phyloP scores from a whole-genome alignment of 768 basidiomycete genomes.

The Leccinum subgranulosum region DNA sequence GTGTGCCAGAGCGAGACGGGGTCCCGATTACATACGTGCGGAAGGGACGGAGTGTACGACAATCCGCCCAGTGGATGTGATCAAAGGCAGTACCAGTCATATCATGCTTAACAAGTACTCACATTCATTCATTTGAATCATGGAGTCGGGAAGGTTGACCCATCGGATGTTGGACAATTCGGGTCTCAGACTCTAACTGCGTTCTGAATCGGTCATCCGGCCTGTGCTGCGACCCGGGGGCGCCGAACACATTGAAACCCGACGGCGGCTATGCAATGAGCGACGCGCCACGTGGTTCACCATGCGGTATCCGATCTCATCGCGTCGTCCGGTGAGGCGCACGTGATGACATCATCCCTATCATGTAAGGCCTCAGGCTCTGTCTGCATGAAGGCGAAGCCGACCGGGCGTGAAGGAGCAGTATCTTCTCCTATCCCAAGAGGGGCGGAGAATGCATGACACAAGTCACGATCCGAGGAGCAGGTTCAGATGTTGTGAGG shows the following conservation, averaged over 20 bases:
- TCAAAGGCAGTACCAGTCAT: not conserved
- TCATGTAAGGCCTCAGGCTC: constrained; percentile 5
- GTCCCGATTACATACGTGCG: not conserved
- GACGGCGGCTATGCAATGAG: not conserved
- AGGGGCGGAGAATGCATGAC: not conserved
- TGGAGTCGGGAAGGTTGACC: not conserved
- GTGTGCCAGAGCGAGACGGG: not conserved
- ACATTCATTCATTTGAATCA: not conserved
- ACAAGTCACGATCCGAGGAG: not conserved
- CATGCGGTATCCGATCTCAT: constrained; percentile 1
- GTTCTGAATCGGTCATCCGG: not conserved
- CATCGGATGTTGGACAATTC: not conserved
- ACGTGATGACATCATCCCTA: constrained; percentile 7
- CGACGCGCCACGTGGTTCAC: not conserved
- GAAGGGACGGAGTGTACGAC: not conserved
- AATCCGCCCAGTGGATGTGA: not conserved
- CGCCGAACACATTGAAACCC: not conserved
- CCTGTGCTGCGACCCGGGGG: not conserved
- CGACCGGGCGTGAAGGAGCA: not conserved
- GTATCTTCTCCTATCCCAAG: not conserved
- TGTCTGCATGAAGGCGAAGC: not conserved
- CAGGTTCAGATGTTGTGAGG: not conserved
- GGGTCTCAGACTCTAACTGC: not conserved
- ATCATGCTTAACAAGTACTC: too few relatives aligned
- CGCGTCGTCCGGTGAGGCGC: constrained; percentile 5